Percentiles rank a stretch among this genome's conserved stretches.
These are phyloP conservation scores for Verticillium zaregamsianum DNA, from an alignment of 2,329 filamentous ascomycete genomes.

Conservation along the genomic window DNA sequence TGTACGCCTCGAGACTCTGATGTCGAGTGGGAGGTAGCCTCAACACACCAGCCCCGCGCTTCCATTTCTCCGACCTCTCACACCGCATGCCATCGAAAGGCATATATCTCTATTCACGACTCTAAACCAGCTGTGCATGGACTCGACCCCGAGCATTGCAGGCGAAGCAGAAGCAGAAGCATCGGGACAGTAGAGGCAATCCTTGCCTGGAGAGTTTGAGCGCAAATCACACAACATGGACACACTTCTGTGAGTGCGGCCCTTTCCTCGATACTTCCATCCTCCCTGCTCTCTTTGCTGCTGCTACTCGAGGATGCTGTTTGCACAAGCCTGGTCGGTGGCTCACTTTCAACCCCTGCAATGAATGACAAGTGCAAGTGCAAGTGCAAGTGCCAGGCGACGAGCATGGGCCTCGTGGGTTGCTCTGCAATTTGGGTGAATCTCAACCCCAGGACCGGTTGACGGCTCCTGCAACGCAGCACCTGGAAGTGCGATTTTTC, in stretches of 20 bases:
- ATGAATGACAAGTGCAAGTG: background rate
- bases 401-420: background rate
- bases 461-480: background rate
- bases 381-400: background rate
- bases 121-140: background rate
- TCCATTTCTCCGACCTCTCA: background rate
- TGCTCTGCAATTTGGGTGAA: background rate
- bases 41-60: background rate
- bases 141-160: background rate
- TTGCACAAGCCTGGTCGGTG: background rate
- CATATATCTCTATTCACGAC: background rate
- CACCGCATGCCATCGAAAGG: background rate
- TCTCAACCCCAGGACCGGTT: background rate
- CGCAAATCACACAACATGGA: slow-evolving; percentile 18
- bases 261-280: background rate
- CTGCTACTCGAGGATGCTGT: background rate
- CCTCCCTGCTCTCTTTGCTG: background rate
- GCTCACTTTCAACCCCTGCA: background rate
- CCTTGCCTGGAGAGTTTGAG: background rate
- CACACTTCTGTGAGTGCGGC: slow-evolving; percentile 23
- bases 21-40: background rate
- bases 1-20: background rate
- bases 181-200: background rate
- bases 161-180: background rate
- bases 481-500: background rate